Evolutionary conservation across 345 rosid genomes (phyloP).

Genomic region (Raphanus sativus): DNA sequence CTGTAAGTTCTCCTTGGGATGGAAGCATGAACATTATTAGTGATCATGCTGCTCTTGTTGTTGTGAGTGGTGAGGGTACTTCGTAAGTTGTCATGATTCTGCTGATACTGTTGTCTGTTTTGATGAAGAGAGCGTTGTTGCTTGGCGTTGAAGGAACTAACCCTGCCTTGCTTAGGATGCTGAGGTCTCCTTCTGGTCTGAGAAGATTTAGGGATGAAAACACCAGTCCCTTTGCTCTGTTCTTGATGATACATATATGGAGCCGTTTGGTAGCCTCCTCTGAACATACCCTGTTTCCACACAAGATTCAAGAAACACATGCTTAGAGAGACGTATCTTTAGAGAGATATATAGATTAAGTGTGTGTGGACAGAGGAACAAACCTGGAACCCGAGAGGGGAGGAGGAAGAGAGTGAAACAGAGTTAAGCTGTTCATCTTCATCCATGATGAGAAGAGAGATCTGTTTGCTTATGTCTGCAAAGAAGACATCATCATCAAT

Average conservation of each 20-base stretch:
- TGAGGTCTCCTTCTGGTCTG: constrained; percentile 62
- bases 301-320: constrained; percentile 2
- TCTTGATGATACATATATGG: constrained; percentile 53
- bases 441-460: constrained; percentile 93
- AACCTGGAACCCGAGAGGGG: constrained; percentile 73
- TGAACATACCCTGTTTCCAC: constrained; percentile 49
- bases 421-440: constrained; percentile 62
- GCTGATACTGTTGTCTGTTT: constrained; percentile 34
- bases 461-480: constrained; percentile 89
- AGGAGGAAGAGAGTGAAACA: constrained; percentile 39
- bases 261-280: constrained; percentile 47
- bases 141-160: constrained; percentile 47
- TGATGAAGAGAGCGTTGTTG: constrained; percentile 41
- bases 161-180: constrained; percentile 56
- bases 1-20: constrained; percentile 44
- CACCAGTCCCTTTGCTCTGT: constrained; percentile 91
- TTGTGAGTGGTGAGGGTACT: constrained; percentile 18
- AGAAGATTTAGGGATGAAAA: constrained; percentile 72
- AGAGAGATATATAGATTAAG: background rate
- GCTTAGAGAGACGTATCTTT: background rate
- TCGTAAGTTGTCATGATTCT: constrained; percentile 41
- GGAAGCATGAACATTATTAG: constrained; percentile 29
- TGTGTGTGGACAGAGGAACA: constrained; percentile 9
- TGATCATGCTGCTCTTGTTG: constrained; percentile 16
- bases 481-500: constrained; percentile 86